A percentile compares a stretch with the other conserved stretches of the same genome.
phyloP scores from a whole-genome alignment of 805 yeast species.

The Myxozyma monticola region DNA sequence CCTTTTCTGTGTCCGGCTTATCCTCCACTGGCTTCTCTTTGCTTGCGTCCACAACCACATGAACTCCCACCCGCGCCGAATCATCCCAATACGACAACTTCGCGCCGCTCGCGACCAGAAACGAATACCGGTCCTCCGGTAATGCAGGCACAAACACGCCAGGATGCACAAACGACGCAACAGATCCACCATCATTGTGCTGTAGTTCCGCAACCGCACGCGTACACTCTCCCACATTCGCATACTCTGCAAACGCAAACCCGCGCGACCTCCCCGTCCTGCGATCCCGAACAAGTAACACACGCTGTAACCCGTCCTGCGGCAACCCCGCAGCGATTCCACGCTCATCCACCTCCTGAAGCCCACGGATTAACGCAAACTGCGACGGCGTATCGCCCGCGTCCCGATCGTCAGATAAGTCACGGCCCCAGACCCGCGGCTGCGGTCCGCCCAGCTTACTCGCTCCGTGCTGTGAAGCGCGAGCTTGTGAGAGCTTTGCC shows the following conservation, averaged over 20 bases:
- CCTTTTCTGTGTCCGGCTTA: background rate
- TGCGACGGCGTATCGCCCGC: background rate
- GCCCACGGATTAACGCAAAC: background rate
- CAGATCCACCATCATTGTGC: background rate
- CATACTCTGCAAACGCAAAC: conserved; percentile 27
- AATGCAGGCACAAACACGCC: conserved; percentile 29
- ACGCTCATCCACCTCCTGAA: background rate
- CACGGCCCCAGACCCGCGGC: no score
- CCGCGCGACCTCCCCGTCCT: conserved; percentile 9
- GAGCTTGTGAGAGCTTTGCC: no score
- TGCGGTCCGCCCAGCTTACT: no score
- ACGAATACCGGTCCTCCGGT: conserved; percentile 1
- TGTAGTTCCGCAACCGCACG: background rate
- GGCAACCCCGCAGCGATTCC: background rate
- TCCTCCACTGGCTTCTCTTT: background rate
- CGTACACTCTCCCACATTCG: conserved; percentile 13
- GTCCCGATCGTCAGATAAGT: background rate
- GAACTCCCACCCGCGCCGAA: conserved; percentile 9
- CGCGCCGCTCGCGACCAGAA: conserved; percentile 17
- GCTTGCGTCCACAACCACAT: background rate
- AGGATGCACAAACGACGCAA: conserved; percentile 20
- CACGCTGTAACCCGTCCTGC: background rate
- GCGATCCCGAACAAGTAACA: conserved; percentile 25
- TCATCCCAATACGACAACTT: conserved; percentile 28
- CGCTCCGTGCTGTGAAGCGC: no score